Evolutionary conservation across 768 basidiomycete genomes (phyloP).

Genomic region (Lactarius trivialis): DNA sequence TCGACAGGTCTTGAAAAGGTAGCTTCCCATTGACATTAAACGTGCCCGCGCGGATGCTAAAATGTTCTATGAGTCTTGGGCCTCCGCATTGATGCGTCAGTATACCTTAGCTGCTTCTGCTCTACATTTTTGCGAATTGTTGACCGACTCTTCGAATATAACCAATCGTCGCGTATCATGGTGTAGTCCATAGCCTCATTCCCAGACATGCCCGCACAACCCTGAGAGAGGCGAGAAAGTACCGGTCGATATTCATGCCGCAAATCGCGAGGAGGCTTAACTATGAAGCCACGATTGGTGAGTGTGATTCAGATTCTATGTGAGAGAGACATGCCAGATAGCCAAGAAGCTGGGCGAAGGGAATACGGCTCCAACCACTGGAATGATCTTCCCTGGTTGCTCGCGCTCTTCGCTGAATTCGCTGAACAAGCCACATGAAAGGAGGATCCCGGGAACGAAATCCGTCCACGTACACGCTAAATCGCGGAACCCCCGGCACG

Average conservation of each 20-base stretch:
- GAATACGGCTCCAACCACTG: constrained; percentile 20
- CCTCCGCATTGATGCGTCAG: constrained; percentile 7
- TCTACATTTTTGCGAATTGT: constrained; percentile 10
- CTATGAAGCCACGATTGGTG: neutral
- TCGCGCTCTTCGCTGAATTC: constrained; percentile 8
- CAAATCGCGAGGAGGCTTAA: constrained; percentile 44
- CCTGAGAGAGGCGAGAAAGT: constrained; percentile 49
- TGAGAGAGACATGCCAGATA: constrained; percentile 11
- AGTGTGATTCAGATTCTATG: neutral
- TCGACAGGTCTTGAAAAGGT: constrained; percentile 64
- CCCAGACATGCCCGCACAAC: constrained; percentile 54
- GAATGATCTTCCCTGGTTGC: neutral
- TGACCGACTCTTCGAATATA: constrained; percentile 28
- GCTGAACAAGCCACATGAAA: neutral
- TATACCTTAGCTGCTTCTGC: constrained; percentile 19
- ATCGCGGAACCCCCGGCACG: constrained; percentile 17
- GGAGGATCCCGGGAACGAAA: neutral
- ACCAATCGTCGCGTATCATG: constrained; percentile 59
- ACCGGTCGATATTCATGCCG: constrained; percentile 43
- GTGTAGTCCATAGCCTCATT: constrained; percentile 56
- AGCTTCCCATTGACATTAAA: constrained; percentile 81
- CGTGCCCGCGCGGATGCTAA: constrained; percentile 63
- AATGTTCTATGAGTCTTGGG: neutral
- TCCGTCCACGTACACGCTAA: constrained; percentile 9
- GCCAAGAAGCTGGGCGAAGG: constrained; percentile 17